These are phyloP conservation scores for Solanum bulbocastanum DNA, from an alignment of 257 asterid genomes.

Conservation along the genomic window DNA sequence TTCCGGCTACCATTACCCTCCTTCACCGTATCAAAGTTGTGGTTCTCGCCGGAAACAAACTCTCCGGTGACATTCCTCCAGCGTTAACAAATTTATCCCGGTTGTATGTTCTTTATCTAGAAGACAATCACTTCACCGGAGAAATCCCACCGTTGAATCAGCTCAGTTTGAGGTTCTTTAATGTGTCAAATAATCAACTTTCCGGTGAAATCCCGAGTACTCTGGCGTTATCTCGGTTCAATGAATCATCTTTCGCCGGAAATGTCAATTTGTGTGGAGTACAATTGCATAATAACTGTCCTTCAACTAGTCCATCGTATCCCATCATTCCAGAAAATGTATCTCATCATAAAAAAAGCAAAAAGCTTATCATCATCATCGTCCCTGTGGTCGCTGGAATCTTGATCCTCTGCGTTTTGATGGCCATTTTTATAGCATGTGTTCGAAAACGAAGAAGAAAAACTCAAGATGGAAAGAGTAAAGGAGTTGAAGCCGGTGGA, in stretches of 20 bases:
- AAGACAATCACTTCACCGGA: slow-evolving; percentile 59
- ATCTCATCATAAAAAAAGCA: slow-evolving; percentile 9
- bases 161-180: slow-evolving; percentile 55
- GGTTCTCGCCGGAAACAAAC: slow-evolving; percentile 42
- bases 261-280: slow-evolving; percentile 56
- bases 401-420: slow-evolving; percentile 16
- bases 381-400: slow-evolving; percentile 36
- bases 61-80: slow-evolving; percentile 57
- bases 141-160: slow-evolving; percentile 60
- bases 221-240: slow-evolving; percentile 33
- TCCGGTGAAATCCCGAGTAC: slow-evolving; percentile 60
- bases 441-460: slow-evolving; percentile 15
- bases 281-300: slow-evolving; percentile 31
- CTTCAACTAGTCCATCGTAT: slow-evolving; percentile 43
- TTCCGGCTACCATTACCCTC: slow-evolving; percentile 40
- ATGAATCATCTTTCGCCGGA: slow-evolving; percentile 42
- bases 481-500: not conserved
- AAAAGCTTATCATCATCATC: slow-evolving; percentile 35
- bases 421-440: slow-evolving; percentile 9
- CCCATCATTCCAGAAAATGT: slow-evolving; percentile 15
- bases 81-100: slow-evolving; percentile 30
- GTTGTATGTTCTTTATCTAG: slow-evolving; percentile 53
- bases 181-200: slow-evolving; percentile 60
- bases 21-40: slow-evolving; percentile 68
- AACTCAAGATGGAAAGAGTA: not conserved